These are phyloP conservation scores for Sicyos edulis DNA, from an alignment of 306 rosid species.

Conservation along the genomic window DNA sequence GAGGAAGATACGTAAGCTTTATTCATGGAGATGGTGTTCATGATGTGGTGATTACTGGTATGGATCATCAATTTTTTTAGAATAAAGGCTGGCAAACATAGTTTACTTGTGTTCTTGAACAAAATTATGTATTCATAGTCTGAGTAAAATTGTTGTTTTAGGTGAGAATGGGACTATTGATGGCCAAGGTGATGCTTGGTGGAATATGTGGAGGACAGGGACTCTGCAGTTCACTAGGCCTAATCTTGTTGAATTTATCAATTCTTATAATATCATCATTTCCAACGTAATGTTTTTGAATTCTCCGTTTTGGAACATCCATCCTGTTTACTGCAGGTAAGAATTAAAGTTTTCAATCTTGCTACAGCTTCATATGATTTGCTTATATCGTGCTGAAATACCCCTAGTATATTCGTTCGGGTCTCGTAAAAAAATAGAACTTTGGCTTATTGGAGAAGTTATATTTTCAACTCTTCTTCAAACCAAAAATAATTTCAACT, in stretches of 20 bases:
- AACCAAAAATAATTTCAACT: background rate
- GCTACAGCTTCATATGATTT: background rate
- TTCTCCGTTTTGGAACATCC: slow-evolving; percentile 95
- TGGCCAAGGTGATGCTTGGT: slow-evolving; percentile 88
- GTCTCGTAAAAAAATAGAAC: background rate
- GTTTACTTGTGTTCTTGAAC: background rate
- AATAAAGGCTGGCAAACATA: background rate
- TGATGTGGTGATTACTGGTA: slow-evolving; percentile 79
- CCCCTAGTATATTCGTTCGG: background rate
- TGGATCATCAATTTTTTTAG: slow-evolving; percentile 21
- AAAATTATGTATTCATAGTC: background rate
- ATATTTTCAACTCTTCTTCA: slow-evolving; percentile 1
- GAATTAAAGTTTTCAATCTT: background rate
- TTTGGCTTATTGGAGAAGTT: background rate
- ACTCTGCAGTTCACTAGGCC: slow-evolving; percentile 86
- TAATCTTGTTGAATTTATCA: slow-evolving; percentile 67
- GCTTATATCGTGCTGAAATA: background rate
- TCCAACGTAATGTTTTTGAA: slow-evolving; percentile 67
- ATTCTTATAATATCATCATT: slow-evolving; percentile 62
- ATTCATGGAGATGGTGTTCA: slow-evolving; percentile 66
- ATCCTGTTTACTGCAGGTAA: slow-evolving; percentile 94
- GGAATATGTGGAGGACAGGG: slow-evolving; percentile 96
- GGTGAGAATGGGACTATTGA: slow-evolving; percentile 91
- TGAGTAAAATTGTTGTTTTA: slow-evolving; percentile 21
- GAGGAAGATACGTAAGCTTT: slow-evolving; percentile 75